phyloP scores from a whole-genome alignment of 1,284 basidiomycete species.

The Sanghuangporus weigelae region DNA sequence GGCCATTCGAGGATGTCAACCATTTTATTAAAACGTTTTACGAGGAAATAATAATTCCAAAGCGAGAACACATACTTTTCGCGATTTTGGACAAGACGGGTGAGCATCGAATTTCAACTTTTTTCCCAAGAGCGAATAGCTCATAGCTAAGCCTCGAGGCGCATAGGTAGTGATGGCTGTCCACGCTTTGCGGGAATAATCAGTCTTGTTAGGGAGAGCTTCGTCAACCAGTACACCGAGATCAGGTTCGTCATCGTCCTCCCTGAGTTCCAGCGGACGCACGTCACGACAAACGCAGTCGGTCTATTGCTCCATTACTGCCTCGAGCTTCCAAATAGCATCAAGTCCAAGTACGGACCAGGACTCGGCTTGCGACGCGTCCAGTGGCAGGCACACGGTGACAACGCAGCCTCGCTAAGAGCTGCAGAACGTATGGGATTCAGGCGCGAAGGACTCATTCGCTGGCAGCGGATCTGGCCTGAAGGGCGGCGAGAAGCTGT shows the following conservation, averaged over 20 bases:
- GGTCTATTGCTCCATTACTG: constrained; percentile 53
- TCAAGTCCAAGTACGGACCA: constrained; percentile 20
- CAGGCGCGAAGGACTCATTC: constrained; percentile 44
- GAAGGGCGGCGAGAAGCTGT: constrained; percentile 30
- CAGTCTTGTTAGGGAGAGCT: constrained; percentile 30
- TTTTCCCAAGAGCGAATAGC: neutral
- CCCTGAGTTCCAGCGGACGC: constrained; percentile 55
- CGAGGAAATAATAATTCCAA: constrained; percentile 13
- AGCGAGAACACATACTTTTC: constrained; percentile 25
- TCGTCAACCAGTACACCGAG: constrained; percentile 32
- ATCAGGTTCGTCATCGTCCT: constrained; percentile 40
- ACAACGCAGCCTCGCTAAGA: constrained; percentile 45
- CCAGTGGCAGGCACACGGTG: constrained; percentile 51
- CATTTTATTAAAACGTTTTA: constrained; percentile 18
- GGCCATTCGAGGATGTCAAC: constrained; percentile 16
- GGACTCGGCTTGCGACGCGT: constrained; percentile 62
- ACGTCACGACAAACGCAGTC: constrained; percentile 57
- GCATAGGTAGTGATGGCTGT: neutral
- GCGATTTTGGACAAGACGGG: constrained; percentile 38
- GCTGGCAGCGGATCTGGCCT: constrained; percentile 49
- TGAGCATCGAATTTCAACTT: neutral
- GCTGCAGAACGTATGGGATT: constrained; percentile 60
- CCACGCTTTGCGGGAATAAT: constrained; percentile 35
- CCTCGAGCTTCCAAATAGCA: constrained; percentile 38
- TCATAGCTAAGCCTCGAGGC: constrained; percentile 16